phyloP scores from a whole-genome alignment of 2,329 filamentous ascomycete genomes.

The Lojkania enalia region DNA sequence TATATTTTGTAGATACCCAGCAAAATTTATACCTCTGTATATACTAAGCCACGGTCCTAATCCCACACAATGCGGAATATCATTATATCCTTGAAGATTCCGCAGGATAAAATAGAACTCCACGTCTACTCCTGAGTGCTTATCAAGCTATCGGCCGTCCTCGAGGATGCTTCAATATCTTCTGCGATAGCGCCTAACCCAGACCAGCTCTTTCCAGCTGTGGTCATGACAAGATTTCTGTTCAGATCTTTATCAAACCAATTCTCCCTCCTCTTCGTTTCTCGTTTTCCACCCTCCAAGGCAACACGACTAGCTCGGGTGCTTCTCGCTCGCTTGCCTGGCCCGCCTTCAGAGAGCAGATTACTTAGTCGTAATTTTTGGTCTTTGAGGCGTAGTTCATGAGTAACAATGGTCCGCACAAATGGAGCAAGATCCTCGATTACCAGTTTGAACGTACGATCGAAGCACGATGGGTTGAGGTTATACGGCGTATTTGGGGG shows the following conservation, averaged over 20 bases:
- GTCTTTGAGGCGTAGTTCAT: conserved; percentile 71
- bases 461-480: conserved; percentile 74
- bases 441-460: conserved; percentile 68
- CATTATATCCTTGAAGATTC: neutral
- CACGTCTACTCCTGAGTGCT: conserved; percentile 10
- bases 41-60: neutral
- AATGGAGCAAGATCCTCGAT: conserved; percentile 83
- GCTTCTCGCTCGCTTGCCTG: conserved; percentile 64
- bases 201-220: conserved; percentile 52
- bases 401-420: conserved; percentile 80
- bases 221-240: conserved; percentile 65
- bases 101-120: neutral
- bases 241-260: conserved; percentile 71
- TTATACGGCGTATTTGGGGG: conserved; percentile 41
- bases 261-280: conserved; percentile 67
- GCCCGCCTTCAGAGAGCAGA: conserved; percentile 63
- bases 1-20: neutral
- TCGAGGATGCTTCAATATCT: conserved; percentile 7
- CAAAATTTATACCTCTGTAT: neutral
- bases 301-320: conserved; percentile 77
- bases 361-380: conserved; percentile 66
- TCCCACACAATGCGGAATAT: neutral
- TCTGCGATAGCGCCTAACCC: conserved; percentile 31
- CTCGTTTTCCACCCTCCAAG: conserved; percentile 72
- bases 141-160: conserved; percentile 9